These are phyloP conservation scores for Apiotrichum sp. DNA, from an alignment of 1,284 basidiomycete species.

Conservation along the genomic window DNA sequence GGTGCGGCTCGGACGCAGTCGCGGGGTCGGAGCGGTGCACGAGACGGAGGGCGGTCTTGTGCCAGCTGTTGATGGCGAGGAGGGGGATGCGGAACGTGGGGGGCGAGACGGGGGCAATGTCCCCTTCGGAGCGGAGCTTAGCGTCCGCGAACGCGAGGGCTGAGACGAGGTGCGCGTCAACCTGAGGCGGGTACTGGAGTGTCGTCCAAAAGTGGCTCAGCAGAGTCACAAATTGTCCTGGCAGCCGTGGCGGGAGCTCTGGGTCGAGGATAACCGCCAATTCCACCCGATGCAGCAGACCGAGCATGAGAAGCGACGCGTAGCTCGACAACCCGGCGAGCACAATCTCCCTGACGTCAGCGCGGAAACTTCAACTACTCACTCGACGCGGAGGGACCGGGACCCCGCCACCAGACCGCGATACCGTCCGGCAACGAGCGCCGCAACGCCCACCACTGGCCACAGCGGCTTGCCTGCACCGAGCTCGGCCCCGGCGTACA, in stretches of 20 bases:
- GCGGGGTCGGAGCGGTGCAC: too few species aligned
- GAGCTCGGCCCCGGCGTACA: slow-evolving; percentile 23
- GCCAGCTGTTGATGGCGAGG: slow-evolving; percentile 9
- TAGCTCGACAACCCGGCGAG: not conserved
- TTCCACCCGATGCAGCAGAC: slow-evolving; percentile 17
- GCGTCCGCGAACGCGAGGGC: too few species aligned
- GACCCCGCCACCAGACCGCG: not conserved
- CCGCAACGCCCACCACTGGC: too few species aligned
- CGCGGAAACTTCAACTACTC: not conserved
- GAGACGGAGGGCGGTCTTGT: not conserved
- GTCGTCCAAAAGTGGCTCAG: not conserved
- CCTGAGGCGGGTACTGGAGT: too few species aligned
- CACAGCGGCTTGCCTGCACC: not conserved
- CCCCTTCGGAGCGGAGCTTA: not conserved
- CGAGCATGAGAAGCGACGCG: slow-evolving; percentile 9
- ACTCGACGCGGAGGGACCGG: not conserved
- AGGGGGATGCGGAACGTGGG: slow-evolving; percentile 11
- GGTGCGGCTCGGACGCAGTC: not conserved
- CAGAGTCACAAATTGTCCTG: slow-evolving; percentile 4
- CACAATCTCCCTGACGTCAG: not conserved
- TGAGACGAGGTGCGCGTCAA: too few species aligned
- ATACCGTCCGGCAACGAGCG: too few species aligned
- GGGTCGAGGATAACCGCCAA: slow-evolving; percentile 3
- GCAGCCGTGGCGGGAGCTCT: not conserved
- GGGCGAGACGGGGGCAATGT: not conserved